Evolutionary conservation across 116 monocot species (phyloP).

Genomic region (Papilionanthe hybrid): DNA sequence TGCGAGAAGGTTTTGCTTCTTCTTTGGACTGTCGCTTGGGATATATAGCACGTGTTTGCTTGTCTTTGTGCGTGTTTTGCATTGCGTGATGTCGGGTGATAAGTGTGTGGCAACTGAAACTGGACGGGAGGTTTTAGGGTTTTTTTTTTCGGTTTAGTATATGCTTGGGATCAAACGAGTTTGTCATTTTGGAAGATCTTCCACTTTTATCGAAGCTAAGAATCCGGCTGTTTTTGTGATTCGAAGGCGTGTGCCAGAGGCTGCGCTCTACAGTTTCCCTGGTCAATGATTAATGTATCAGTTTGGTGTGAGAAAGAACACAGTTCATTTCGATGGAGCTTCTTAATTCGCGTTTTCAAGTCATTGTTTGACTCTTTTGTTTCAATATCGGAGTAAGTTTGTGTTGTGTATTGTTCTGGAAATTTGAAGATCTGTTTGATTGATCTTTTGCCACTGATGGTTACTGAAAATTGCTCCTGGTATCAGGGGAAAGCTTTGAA

Average conservation of each 20-base stretch:
- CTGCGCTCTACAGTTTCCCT: neutral
- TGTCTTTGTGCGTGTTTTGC: neutral
- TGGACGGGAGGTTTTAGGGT: neutral
- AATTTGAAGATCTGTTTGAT: neutral
- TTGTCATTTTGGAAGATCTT: neutral
- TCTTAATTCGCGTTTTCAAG: neutral
- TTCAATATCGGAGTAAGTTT: neutral
- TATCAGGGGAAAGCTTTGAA: conserved; percentile 11
- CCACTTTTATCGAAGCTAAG: neutral
- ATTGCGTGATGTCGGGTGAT: conserved; percentile 3
- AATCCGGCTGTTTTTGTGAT: neutral
- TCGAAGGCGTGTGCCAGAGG: neutral
- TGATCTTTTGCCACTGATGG: conserved; percentile 24
- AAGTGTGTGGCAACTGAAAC: neutral
- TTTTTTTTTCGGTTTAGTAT: neutral
- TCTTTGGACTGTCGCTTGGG: neutral
- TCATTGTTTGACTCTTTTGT: neutral
- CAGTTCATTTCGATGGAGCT: neutral
- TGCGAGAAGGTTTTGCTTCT: neutral
- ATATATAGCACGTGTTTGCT: neutral
- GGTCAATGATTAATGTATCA: neutral
- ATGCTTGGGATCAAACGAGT: neutral
- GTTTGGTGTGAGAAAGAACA: neutral
- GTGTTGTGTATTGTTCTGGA: neutral
- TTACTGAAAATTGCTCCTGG: conserved; percentile 29